phyloP scores from a whole-genome alignment of 257 asterid species.

The Coffea eugenioides region DNA sequence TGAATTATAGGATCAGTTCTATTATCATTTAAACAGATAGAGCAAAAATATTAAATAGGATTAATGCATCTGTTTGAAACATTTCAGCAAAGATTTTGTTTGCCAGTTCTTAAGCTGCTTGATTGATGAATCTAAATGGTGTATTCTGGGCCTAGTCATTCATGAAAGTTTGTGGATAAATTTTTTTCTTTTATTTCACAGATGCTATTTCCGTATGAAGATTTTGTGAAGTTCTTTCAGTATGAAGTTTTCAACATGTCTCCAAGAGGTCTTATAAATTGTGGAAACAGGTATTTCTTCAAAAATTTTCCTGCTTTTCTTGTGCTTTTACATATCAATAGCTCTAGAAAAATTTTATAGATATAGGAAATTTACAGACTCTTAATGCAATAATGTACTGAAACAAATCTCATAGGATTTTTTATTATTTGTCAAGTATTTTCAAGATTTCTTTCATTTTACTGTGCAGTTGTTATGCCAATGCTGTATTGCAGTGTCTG shows the following conservation, averaged over 20 bases:
- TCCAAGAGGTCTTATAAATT: conserved; percentile 77
- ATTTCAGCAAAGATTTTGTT: background rate
- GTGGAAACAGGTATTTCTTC: conserved; percentile 72
- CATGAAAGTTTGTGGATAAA: conserved; percentile 11
- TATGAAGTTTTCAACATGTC: conserved; percentile 46
- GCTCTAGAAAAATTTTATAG: conserved; percentile 5
- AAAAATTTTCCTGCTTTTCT: conserved; percentile 8
- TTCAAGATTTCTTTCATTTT: conserved; percentile 6
- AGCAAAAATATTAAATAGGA: background rate
- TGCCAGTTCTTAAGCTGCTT: conserved; percentile 1
- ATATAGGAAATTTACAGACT: background rate
- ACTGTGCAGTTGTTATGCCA: conserved; percentile 82
- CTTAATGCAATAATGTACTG: background rate
- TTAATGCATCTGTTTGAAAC: background rate
- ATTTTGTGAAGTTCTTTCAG: conserved; percentile 70
- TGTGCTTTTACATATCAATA: background rate
- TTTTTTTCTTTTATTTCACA: conserved; percentile 31
- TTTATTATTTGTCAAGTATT: background rate
- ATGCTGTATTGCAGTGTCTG: conserved; percentile 90
- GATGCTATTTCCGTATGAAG: conserved; percentile 92
- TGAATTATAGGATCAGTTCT: conserved; percentile 10
- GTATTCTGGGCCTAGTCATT: conserved; percentile 10
- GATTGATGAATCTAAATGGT: conserved; percentile 17
- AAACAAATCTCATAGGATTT: background rate
- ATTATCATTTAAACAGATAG: background rate